Base-by-base conservation (phyloP, 2,329 filamentous ascomycete species). In the Scorias spongiosa region DNA sequence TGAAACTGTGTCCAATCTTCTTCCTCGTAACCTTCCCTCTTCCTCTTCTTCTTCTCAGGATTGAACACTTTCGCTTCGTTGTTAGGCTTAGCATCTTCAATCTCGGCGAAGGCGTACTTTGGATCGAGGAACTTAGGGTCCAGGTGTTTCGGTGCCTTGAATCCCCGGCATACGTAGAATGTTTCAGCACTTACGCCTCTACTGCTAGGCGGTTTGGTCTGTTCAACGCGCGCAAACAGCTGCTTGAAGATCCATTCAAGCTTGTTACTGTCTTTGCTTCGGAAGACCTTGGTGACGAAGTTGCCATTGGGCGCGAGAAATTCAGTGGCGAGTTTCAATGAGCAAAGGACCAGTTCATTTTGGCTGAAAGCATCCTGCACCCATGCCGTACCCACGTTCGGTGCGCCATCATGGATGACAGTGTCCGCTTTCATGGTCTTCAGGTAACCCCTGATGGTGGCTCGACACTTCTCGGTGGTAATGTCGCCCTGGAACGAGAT, bases 11-110 rank as follows among this genome's bases (percentile, higher is more conserved):
- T 89, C 63, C 81, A 94, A 52, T 98, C 87, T 30, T 86, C 89
- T 63, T 98, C 91, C 52, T 96, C 89, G 52, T 98, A 98, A 71
- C 91, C 91, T 39, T 93, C 89, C 70, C 91, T 75, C 75, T 95
- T 96, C 46, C 91, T 73, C 76, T 95, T 98, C 74, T 96, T 98
- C 59, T 85, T 72, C 60, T 98, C 91, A 0, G 91, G 91, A 52
- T 98, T 95, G 71, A 89, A 98, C 2, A 98, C 91, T 62, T 93
- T 94, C 34, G 91, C 91, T 62, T 98, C 91, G 54, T 96, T 93
- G 63, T 96, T 98, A 1, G 87, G 86, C 0, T 81, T 82, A 1
- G 84, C 78, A 45, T 83, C 84, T 29, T 81, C 70, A n/a, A 95
- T 69, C 62, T 98, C 91, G 29, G 88, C 88, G 57, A 98, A 98